Evolutionary conservation across 306 rosid species (phyloP).

Genomic region (Datisca glomerata): DNA sequence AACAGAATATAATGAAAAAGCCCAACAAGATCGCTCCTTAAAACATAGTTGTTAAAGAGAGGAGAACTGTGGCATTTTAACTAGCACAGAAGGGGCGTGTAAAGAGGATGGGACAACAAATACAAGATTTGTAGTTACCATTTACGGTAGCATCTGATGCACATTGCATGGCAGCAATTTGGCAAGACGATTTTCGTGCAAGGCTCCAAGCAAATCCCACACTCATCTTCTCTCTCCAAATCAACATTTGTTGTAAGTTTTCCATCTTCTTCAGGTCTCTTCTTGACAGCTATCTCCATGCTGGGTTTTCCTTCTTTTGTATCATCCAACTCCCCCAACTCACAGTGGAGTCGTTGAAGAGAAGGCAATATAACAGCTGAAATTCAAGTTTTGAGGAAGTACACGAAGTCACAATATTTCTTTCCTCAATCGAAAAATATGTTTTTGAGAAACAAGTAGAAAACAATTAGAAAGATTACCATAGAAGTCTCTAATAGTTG

Average conservation of each 20-base stretch:
- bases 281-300: conserved; percentile 27
- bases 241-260: conserved; percentile 13
- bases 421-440: background rate
- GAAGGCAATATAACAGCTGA: conserved; percentile 77
- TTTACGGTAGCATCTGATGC: conserved; percentile 95
- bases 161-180: conserved; percentile 91
- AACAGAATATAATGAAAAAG: too few relatives aligned
- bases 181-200: conserved; percentile 93
- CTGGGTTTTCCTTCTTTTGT: conserved; percentile 25
- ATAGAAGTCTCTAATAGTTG: background rate
- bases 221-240: conserved; percentile 85
- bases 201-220: conserved; percentile 95
- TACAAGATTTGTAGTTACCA: conserved; percentile 38
- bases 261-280: conserved; percentile 29
- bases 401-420: background rate
- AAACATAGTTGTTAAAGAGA: too few relatives aligned
- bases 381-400: conserved; percentile 17
- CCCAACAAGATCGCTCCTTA: conserved; percentile 8
- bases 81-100: too few relatives aligned
- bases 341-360: conserved; percentile 69
- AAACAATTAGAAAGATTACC: background rate
- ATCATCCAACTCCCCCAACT: conserved; percentile 42
- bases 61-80: too few relatives aligned
- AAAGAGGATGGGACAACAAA: too few relatives aligned
- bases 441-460: background rate